Evolutionary conservation across 768 basidiomycete genomes (phyloP), one percentile per base, ranked within the genome.

Genomic region (Xerocomus potaroensis): DNA sequence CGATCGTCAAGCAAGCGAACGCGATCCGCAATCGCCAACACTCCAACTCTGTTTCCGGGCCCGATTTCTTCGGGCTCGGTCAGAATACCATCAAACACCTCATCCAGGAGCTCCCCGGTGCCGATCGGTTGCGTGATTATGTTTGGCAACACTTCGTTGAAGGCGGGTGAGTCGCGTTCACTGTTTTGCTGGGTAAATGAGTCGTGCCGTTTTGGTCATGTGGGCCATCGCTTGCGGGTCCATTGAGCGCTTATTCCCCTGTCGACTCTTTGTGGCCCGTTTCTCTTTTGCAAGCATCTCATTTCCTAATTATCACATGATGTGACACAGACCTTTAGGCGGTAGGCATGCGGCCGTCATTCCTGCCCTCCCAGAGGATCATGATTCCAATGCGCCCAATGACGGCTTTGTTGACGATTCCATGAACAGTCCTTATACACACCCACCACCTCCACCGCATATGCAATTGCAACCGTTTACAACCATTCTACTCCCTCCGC

Each of bases 81-180:
- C 85, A 91, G 64, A 91, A 91, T 60, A 85, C 86, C 4, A 90
- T 92, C 71, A 91, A 91, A 69, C 86, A 88, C 59, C 75, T 91
- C 30, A 88, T 92, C n/a, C 89, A 92, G 64, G 84, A 89, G 65
- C 72, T 92, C 14, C 80, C 83, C 6, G 78, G 79, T 47, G 83
- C 90, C 12, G 78, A 84, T 63, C 70, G 78, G 36, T 63, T 91
- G 47, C 74, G 79, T 55, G 83, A 88, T 68, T 92, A 92, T 61
- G 87, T 90, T 23, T 89, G 87, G 87, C 88, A 91, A 62, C 78
- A 81, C 50, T 91, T 89, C 61, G 74, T 80, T 8, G 89, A 92
- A 66, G 89, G 89, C 70, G 88, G 87, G 83, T 87, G 67, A 75
- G 85, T 79, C 49, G 42, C 9, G 35, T 49, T 47, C 43, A 19